phyloP scores from a whole-genome alignment of 1,284 basidiomycete genomes.

The Sanghuangporus weigelae region DNA sequence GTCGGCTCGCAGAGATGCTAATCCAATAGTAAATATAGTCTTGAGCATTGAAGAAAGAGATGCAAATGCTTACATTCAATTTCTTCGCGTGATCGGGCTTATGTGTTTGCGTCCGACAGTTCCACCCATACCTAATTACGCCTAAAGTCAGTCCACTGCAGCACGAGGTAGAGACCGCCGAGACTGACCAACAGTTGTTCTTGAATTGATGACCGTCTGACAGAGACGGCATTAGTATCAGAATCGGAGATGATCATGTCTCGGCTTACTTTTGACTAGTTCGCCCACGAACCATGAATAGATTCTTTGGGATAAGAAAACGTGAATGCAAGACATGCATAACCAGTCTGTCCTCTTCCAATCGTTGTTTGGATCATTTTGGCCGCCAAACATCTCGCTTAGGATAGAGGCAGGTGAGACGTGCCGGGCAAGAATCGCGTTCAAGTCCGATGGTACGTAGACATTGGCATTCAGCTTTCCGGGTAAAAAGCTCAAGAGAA shows the following conservation, averaged over 20 bases:
- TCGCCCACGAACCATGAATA: constrained; percentile 11
- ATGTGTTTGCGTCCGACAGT: constrained; percentile 15
- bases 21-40: background rate
- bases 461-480: background rate
- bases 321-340: constrained; percentile 4
- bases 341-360: constrained; percentile 3
- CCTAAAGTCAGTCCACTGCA: background rate
- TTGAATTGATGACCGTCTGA: constrained; percentile 8
- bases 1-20: constrained; percentile 16
- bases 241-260: background rate
- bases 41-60: background rate
- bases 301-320: background rate
- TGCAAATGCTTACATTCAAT: constrained; percentile 4
- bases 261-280: constrained; percentile 10
- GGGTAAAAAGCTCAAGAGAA: background rate
- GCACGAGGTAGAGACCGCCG: background rate
- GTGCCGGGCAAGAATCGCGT: background rate
- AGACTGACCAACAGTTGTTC: constrained; percentile 14
- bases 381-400: constrained; percentile 5
- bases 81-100: constrained; percentile 6
- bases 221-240: background rate
- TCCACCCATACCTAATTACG: constrained; percentile 16
- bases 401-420: background rate
- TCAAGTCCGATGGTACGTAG: background rate
- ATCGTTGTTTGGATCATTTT: constrained; percentile 9